A percentile compares a stretch with the other conserved stretches of the same genome.
These are phyloP conservation scores for Rhizoclosmatium sp. DNA, from an alignment of 192 early-diverging fungal genomes.

Conservation along the genomic window DNA sequence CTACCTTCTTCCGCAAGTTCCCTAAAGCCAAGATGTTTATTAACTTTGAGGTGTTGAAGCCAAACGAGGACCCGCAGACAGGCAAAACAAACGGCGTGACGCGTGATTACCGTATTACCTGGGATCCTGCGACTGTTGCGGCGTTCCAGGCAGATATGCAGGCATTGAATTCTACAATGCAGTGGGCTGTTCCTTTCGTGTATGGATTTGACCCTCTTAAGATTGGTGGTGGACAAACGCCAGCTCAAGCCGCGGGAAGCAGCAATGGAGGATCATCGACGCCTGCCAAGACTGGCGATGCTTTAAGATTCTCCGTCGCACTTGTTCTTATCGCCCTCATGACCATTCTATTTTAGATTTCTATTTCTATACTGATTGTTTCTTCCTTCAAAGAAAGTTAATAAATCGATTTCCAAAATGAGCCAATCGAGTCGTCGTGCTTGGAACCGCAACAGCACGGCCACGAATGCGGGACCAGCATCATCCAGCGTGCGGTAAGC, in stretches of 20 bases:
- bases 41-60: conserved; percentile 26
- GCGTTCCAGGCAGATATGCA: conserved; percentile 10
- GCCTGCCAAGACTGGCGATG: background rate
- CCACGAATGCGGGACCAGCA: background rate
- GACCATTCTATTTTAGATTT: background rate
- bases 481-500: conserved; percentile 9
- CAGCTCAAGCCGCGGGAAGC: background rate
- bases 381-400: background rate
- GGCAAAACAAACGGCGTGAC: conserved; percentile 8
- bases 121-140: background rate
- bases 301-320: background rate
- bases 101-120: conserved; percentile 27
- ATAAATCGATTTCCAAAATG: conserved; percentile 7
- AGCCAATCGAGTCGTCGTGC: conserved; percentile 16
- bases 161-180: background rate
- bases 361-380: background rate
- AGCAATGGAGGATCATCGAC: background rate
- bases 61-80: background rate
- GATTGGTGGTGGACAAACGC: conserved; percentile 21
- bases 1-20: background rate
- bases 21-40: conserved; percentile 33
- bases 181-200: conserved; percentile 33
- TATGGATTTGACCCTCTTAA: conserved; percentile 5
- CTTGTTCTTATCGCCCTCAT: background rate
- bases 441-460: conserved; percentile 16